A percentile compares a stretch with the other conserved stretches of the same genome.
Evolutionary conservation across 139 green algal species (phyloP).

Genomic region (Pycnococcus provasolii): DNA sequence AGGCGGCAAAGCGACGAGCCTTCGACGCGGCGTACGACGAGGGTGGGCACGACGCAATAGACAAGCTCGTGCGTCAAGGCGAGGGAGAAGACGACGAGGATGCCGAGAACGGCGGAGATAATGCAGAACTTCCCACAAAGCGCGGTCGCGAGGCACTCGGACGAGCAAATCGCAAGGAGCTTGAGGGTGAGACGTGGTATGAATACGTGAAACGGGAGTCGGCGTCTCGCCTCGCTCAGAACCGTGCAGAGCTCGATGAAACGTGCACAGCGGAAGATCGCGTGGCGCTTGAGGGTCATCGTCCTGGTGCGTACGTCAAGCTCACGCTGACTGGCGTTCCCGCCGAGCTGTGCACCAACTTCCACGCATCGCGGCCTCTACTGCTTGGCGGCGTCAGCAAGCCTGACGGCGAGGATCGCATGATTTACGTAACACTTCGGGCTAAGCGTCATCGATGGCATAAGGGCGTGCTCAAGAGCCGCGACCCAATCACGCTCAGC

Average conservation of each 20-base stretch:
- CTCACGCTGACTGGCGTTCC: conserved; percentile 70
- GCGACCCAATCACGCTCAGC: conserved; percentile 84
- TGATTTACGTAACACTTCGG: conserved; percentile 43
- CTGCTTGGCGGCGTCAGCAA: conserved; percentile 70
- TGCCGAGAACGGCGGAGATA: conserved; percentile 12
- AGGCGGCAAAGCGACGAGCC: too few relatives aligned
- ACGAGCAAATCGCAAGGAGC: too few relatives aligned
- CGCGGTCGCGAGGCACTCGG: too few relatives aligned
- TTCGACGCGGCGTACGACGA: background rate
- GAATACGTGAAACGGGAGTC: too few relatives aligned
- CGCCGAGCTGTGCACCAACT: conserved; percentile 76
- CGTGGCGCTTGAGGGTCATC: conserved; percentile 49
- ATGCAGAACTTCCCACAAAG: too few relatives aligned
- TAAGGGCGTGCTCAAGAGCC: conserved; percentile 72
- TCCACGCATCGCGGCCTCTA: conserved; percentile 64
- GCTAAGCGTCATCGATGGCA: conserved; percentile 67
- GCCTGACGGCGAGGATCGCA: conserved; percentile 68
- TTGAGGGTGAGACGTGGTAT: too few relatives aligned
- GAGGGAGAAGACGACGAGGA: conserved; percentile 29
- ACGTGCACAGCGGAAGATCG: too few relatives aligned
- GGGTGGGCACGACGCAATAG: background rate
- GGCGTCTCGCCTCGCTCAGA: too few relatives aligned
- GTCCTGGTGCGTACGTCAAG: conserved; percentile 75
- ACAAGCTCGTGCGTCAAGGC: conserved; percentile 38
- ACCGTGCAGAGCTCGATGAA: too few relatives aligned